Evolutionary conservation across 2,329 filamentous ascomycete species (phyloP), one percentile per base, ranked within the genome.

Genomic region (Diaporthe ampelina): DNA sequence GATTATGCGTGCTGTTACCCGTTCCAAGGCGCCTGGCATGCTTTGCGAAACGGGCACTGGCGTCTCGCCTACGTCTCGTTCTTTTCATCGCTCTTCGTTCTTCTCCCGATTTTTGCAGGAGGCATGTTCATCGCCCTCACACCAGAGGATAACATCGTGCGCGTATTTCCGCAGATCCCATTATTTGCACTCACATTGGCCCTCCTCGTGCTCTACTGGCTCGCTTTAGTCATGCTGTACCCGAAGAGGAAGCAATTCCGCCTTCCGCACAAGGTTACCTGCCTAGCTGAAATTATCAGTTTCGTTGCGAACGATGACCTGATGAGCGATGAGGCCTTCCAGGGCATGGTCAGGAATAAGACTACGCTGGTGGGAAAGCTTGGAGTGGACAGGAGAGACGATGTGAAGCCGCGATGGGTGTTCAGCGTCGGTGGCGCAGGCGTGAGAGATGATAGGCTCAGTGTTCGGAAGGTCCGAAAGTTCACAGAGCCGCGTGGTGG

Each of bases 81-180:
- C 35, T 83, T 92, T 76, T 88, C 91, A 0, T 82, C 90, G 0
- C 79, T 92, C 57, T 91, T 91, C 77, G 83, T 91, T 65, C 85
- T 91, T 72, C 84, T 95, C 29, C 93, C 94, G 2, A 85, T 94
- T 73, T 86, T 95, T 8, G 89, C 88, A 0, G 93, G 93, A 43
- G 93, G 93, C 11, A 82, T 93, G 59, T 94, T 95, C 85, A 92
- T 94, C 89, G 92, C 93, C 1, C 88, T 94, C 70, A 94, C 92
- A 63, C 87, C 88, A 59, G 78, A 85, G 5, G 78, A 75, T 17
- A 84, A 84, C 21, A 80, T 85, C 29, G 89, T 93, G 32, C 87
- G 87, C 76, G 93, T 98, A 84, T 92, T 92, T 73, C 91, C 95
- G 13, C 91, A 94, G 78, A 88, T 95, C 77, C 88, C 94, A 0